These are phyloP conservation scores for Xerocomus nothofagi DNA, from an alignment of 1,284 basidiomycete species.

Conservation along the genomic window DNA sequence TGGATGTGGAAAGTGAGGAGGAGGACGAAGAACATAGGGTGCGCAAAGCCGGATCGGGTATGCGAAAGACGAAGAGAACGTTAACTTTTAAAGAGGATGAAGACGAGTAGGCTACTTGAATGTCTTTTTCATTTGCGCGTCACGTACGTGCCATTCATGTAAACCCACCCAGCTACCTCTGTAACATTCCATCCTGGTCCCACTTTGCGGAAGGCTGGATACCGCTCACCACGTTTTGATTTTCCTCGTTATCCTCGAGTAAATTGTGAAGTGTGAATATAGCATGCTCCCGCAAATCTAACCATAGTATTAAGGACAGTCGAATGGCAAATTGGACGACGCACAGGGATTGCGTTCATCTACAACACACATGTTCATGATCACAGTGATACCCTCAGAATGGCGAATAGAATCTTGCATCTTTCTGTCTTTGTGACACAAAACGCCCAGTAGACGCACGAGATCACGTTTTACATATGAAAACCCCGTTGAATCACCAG, in stretches of 20 bases:
- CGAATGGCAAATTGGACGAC: constrained; percentile 34
- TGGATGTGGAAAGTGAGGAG: constrained; percentile 79
- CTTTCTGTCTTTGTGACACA: constrained; percentile 59
- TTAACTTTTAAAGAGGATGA: constrained; percentile 63
- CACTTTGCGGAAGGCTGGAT: constrained; percentile 63
- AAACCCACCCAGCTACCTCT: constrained; percentile 14
- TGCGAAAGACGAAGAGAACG: constrained; percentile 52
- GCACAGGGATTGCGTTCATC: constrained; percentile 90
- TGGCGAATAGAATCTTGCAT: constrained; percentile 74
- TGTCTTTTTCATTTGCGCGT: background rate
- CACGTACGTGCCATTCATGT: constrained; percentile 1
- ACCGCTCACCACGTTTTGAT: constrained; percentile 74
- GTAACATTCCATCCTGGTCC: constrained; percentile 58
- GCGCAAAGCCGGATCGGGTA: constrained; percentile 47
- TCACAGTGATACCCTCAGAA: constrained; percentile 71
- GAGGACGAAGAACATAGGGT: constrained; percentile 63
- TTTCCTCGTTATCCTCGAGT: constrained; percentile 71
- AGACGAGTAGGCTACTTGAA: constrained; percentile 27
- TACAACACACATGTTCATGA: constrained; percentile 84
- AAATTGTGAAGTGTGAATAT: constrained; percentile 81
- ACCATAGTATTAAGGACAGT: constrained; percentile 3
- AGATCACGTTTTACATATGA: constrained; percentile 81
- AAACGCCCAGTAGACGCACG: constrained; percentile 75
- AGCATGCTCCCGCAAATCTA: constrained; percentile 88
- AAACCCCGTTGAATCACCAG: constrained; percentile 58